phyloP scores from a whole-genome alignment of 1,284 basidiomycete species.

The Melanopsichium pennsylvanicum region DNA sequence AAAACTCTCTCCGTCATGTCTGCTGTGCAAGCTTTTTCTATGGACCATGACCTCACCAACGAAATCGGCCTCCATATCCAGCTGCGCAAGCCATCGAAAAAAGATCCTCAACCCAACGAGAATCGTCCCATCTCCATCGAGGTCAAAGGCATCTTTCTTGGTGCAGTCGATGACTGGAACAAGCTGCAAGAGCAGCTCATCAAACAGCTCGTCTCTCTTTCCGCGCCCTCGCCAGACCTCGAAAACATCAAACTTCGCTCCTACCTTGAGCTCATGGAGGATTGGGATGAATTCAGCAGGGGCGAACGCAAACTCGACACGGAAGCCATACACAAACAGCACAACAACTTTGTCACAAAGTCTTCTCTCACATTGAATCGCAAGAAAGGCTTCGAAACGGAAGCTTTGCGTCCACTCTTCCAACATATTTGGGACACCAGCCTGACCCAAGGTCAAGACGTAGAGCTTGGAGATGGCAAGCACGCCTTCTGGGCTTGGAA shows the following conservation, averaged over 20 bases:
- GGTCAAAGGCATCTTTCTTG: slow-evolving; percentile 48
- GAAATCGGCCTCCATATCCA: slow-evolving; percentile 56
- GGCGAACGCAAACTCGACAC: slow-evolving; percentile 56
- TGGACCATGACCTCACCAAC: slow-evolving; percentile 18
- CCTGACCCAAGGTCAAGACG: slow-evolving; percentile 9
- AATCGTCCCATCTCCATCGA: slow-evolving; percentile 28
- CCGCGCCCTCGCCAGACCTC: slow-evolving; percentile 31
- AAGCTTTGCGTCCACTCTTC: slow-evolving; percentile 22
- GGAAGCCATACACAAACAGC: slow-evolving; percentile 38
- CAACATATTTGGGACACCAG: slow-evolving; percentile 44
- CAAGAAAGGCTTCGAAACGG: slow-evolving; percentile 16
- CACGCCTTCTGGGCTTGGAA: slow-evolving; percentile 50
- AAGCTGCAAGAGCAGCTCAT: slow-evolving; percentile 8
- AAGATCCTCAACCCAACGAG: slow-evolving; percentile 16
- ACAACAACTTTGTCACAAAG: slow-evolving; percentile 60
- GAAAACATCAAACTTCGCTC: slow-evolving; percentile 8
- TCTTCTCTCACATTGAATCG: slow-evolving; percentile 44
- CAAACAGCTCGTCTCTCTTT: slow-evolving; percentile 14
- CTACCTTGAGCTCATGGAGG: slow-evolving; percentile 50
- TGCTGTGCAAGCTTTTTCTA: slow-evolving; percentile 45
- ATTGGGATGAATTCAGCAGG: slow-evolving; percentile 60
- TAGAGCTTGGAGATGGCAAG: slow-evolving; percentile 24
- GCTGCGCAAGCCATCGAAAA: slow-evolving; percentile 18
- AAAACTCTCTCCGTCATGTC: slow-evolving; percentile 24
- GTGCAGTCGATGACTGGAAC: slow-evolving; percentile 19